Conservation (phyloP, 1,284 basidiomycete species). For the Malassezia sp. region DNA sequence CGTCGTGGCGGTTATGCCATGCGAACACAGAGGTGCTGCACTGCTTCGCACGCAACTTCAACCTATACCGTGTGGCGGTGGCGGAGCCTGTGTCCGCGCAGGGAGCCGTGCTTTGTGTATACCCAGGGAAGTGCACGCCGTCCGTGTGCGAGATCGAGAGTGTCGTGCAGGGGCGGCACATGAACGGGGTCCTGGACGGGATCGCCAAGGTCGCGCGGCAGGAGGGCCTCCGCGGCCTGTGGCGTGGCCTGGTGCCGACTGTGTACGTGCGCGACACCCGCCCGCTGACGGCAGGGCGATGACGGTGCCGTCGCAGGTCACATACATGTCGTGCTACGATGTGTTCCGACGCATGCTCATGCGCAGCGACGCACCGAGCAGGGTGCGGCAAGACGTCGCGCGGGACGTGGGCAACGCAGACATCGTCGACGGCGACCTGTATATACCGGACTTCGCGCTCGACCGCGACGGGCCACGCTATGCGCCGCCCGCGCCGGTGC, state of each 20-base stretch:
- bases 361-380: constrained; percentile 6
- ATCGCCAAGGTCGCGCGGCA: constrained; percentile 32
- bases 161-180: constrained; percentile 23
- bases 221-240: constrained; percentile 39
- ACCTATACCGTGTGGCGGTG: too few species aligned
- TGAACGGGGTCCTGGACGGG: constrained; percentile 40
- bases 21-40: too few species aligned
- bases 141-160: constrained; percentile 17
- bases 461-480: constrained; percentile 8
- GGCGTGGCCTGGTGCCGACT: constrained; percentile 43
- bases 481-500: not conserved
- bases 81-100: too few species aligned
- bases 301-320: constrained; percentile 79
- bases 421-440: not conserved
- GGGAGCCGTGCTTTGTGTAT: constrained; percentile 11
- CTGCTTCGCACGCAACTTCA: too few species aligned
- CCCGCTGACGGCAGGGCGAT: too few species aligned
- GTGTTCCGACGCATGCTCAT: constrained; percentile 56
- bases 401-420: constrained; percentile 3
- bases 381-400: constrained; percentile 7
- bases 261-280: too few species aligned
- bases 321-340: constrained; percentile 95
- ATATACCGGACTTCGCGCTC: constrained; percentile 1
- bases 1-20: too few species aligned
- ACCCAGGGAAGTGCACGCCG: constrained; percentile 7